Conservation (phyloP, 2,329 filamentous ascomycete species). For the Ophiostoma piceae region DNA sequence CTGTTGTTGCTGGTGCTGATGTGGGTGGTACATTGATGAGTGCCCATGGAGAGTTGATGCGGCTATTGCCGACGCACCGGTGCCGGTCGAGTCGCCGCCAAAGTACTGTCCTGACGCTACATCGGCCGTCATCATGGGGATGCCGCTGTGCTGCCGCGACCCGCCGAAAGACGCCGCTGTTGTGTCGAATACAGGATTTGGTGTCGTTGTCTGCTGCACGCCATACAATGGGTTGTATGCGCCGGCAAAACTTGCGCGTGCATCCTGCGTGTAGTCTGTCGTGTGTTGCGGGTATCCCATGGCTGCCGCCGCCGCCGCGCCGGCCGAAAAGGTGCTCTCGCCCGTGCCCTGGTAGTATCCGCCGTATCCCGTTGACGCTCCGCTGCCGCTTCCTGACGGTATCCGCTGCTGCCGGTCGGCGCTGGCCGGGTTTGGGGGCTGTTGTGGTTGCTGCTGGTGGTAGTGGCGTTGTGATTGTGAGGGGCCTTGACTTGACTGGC, state of each 20-base stretch:
- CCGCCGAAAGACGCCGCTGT: constrained; percentile 69
- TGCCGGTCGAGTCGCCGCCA: constrained; percentile 54
- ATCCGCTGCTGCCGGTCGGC: constrained; percentile 21
- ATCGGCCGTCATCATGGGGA: constrained; percentile 65
- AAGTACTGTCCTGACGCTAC: constrained; percentile 74
- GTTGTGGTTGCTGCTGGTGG: constrained; percentile 28
- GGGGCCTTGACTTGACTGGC: neutral
- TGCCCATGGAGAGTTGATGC: constrained; percentile 43
- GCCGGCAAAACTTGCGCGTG: constrained; percentile 51
- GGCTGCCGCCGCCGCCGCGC: constrained; percentile 51
- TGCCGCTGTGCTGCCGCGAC: constrained; percentile 66
- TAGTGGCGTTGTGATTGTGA: constrained; percentile 40
- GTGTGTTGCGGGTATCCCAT: constrained; percentile 54
- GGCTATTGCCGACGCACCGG: constrained; percentile 52
- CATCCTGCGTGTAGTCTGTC: constrained; percentile 58
- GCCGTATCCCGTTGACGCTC: constrained; percentile 52
- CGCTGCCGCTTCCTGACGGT: constrained; percentile 39
- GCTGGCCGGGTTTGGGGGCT: constrained; percentile 41
- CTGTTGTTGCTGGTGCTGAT: constrained; percentile 26
- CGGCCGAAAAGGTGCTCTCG: constrained; percentile 44
- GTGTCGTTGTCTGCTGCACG: constrained; percentile 58
- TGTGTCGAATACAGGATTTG: constrained; percentile 64
- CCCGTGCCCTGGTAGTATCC: constrained; percentile 54
- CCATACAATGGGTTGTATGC: constrained; percentile 68
- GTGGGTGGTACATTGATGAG: constrained; percentile 57